phyloP scores from a whole-genome alignment of 495 filamentous ascomycete genomes.

The Hypoxylon perforatum region DNA sequence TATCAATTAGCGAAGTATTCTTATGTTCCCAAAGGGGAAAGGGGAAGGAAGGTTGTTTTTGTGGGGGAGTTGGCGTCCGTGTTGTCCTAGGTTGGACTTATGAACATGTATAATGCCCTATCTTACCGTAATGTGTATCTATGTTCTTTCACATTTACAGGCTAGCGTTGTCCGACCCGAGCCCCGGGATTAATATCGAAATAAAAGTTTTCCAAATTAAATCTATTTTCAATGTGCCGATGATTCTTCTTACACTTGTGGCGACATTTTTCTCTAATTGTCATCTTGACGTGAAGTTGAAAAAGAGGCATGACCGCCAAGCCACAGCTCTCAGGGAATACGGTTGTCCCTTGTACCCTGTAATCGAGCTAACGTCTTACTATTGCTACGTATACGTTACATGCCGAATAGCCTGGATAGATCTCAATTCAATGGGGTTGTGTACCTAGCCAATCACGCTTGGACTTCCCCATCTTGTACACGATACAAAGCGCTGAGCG shows the following conservation, averaged over 20 bases:
- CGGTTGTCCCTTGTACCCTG: constrained; percentile 19
- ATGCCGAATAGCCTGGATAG: background rate
- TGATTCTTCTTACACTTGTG: too few species aligned
- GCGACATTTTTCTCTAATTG: background rate
- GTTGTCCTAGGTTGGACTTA: constrained; percentile 7
- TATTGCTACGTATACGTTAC: constrained; percentile 9
- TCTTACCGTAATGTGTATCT: constrained; percentile 5
- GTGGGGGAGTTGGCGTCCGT: constrained; percentile 19
- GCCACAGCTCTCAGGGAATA: constrained; percentile 11
- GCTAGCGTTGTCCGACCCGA: constrained; percentile 8
- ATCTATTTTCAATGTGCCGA: background rate
- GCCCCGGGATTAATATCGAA: constrained; percentile 8
- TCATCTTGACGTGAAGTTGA: constrained; percentile 38
- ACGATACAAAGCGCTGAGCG: background rate
- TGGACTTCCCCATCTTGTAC: background rate
- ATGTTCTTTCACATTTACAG: background rate
- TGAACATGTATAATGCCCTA: constrained; percentile 28
- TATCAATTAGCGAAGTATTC: constrained; percentile 8
- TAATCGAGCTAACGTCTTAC: background rate
- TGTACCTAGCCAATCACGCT: constrained; percentile 17
- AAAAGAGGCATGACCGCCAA: constrained; percentile 35
- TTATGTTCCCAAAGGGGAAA: constrained; percentile 4
- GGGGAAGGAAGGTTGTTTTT: background rate
- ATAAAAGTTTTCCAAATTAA: background rate
- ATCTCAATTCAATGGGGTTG: constrained; percentile 13